Evolutionary conservation across 1,284 basidiomycete species (phyloP).

Genomic region (Apiotrichum mycotoxinovorans): DNA sequence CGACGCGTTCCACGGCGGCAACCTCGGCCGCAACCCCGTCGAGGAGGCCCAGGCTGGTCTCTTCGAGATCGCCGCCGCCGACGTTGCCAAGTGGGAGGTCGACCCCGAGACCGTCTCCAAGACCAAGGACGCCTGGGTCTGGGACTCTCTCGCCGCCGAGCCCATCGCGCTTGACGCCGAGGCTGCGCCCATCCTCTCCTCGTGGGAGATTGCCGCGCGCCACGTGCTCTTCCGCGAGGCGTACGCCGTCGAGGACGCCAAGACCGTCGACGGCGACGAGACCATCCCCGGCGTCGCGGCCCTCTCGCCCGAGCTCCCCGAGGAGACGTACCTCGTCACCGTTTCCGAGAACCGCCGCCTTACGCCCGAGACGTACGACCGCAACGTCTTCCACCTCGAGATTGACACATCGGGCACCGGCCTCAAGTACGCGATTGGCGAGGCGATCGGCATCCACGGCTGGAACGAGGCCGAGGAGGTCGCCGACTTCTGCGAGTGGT

Average conservation of each 20-base stretch:
- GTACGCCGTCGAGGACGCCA: conserved; percentile 55
- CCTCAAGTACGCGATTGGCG: conserved; percentile 91
- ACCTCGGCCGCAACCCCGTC: conserved; percentile 44
- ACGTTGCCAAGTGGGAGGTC: conserved; percentile 34
- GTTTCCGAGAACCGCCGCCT: conserved; percentile 92
- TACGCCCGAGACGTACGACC: conserved; percentile 91
- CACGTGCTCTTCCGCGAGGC: conserved; percentile 82
- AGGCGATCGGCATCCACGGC: conserved; percentile 94
- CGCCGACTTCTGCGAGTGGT: conserved; percentile 84
- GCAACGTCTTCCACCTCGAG: conserved; percentile 98
- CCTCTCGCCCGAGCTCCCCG: conserved; percentile 78
- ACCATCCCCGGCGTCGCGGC: conserved; percentile 56
- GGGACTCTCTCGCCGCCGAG: conserved; percentile 44
- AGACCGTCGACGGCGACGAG: conserved; percentile 35
- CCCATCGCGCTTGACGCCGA: conserved; percentile 43
- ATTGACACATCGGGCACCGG: conserved; percentile 89
- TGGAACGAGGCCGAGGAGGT: conserved; percentile 95
- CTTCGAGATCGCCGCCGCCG: conserved; percentile 31
- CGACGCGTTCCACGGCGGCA: conserved; percentile 46
- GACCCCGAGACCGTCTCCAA: conserved; percentile 43
- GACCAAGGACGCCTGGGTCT: conserved; percentile 44
- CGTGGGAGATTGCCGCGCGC: conserved; percentile 85
- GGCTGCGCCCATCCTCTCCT: conserved; percentile 35
- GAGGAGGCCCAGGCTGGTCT: conserved; percentile 48
- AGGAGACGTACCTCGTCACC: conserved; percentile 88